Percentiles rank a stretch among this genome's conserved stretches.
Evolutionary conservation across 2,329 filamentous ascomycete genomes (phyloP).

Genomic region (Sporothrix brasiliensis): DNA sequence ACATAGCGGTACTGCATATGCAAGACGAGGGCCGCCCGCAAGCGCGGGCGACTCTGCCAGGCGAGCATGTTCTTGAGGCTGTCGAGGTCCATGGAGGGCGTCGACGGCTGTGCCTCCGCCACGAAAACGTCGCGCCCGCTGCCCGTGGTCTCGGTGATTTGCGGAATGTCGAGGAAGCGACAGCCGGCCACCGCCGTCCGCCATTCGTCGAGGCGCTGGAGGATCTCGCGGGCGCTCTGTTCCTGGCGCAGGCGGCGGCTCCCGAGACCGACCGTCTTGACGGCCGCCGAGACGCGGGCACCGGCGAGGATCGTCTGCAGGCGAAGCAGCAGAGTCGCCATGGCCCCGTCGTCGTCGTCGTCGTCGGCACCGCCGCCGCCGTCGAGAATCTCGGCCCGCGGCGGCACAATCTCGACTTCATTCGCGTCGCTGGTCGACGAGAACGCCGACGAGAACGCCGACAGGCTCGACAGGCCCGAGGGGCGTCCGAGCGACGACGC

Average conservation of each 20-base stretch:
- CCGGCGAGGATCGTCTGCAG: constrained; percentile 5
- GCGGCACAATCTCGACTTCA: constrained; percentile 16
- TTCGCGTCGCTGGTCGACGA: neutral
- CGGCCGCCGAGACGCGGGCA: constrained; percentile 9
- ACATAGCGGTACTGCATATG: constrained; percentile 26
- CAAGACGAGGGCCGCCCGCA: constrained; percentile 1
- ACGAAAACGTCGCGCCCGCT: neutral
- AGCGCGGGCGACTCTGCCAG: constrained; percentile 16
- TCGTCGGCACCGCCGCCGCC: constrained; percentile 20
- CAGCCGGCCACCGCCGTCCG: neutral
- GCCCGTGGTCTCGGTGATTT: constrained; percentile 3
- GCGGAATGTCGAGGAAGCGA: constrained; percentile 10
- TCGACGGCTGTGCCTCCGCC: neutral
- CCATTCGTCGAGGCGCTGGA: constrained; percentile 12
- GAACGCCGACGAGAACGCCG: neutral
- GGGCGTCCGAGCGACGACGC: constrained; percentile 16
- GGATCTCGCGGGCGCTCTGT: constrained; percentile 3
- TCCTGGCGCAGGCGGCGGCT: constrained; percentile 10
- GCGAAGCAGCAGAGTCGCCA: neutral
- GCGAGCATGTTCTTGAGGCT: constrained; percentile 14
- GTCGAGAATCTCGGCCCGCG: constrained; percentile 1
- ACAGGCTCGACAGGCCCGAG: neutral
- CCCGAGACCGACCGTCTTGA: constrained; percentile 14
- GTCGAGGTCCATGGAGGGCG: constrained; percentile 2
- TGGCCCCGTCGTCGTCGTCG: constrained; percentile 23